These are phyloP conservation scores for Kwoniella botswanensis DNA, from an alignment of 768 basidiomycete genomes.

Conservation along the genomic window DNA sequence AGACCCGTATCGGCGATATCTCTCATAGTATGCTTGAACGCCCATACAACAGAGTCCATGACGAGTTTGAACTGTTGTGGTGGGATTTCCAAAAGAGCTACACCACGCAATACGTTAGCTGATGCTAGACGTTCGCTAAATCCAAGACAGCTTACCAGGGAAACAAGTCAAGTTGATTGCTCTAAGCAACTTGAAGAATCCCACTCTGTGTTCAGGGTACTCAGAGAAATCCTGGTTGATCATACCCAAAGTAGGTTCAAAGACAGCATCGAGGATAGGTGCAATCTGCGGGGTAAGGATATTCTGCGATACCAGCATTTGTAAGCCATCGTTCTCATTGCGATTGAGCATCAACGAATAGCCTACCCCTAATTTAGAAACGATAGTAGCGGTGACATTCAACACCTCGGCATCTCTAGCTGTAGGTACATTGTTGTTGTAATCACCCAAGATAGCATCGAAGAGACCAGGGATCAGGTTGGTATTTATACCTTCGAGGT, in stretches of 20 bases:
- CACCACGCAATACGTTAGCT: conserved; percentile 4
- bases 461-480: conserved; percentile 93
- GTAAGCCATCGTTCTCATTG: not conserved
- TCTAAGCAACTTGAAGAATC: conserved; percentile 93
- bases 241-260: conserved; percentile 96
- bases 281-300: conserved; percentile 91
- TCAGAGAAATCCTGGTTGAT: conserved; percentile 99
- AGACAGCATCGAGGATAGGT: conserved; percentile 93
- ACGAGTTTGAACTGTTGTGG: conserved; percentile 93
- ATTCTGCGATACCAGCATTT: conserved; percentile 61
- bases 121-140: no score
- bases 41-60: conserved; percentile 98
- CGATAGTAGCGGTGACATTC: conserved; percentile 96
- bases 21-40: conserved; percentile 99
- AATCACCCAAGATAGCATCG: conserved; percentile 97
- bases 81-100: conserved; percentile 84
- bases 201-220: conserved; percentile 94
- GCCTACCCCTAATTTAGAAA: conserved; percentile 81
- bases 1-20: conserved; percentile 87
- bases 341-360: not conserved
- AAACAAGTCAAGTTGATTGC: conserved; percentile 93
- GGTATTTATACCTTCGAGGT: conserved; percentile 86
- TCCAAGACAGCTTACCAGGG: conserved; percentile 69
- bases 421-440: conserved; percentile 87
- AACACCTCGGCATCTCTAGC: conserved; percentile 96